Evolutionary conservation across 192 early-diverging fungal genomes (phyloP), one percentile per base, ranked within the genome.

Genomic region (Coemansia sp.): DNA sequence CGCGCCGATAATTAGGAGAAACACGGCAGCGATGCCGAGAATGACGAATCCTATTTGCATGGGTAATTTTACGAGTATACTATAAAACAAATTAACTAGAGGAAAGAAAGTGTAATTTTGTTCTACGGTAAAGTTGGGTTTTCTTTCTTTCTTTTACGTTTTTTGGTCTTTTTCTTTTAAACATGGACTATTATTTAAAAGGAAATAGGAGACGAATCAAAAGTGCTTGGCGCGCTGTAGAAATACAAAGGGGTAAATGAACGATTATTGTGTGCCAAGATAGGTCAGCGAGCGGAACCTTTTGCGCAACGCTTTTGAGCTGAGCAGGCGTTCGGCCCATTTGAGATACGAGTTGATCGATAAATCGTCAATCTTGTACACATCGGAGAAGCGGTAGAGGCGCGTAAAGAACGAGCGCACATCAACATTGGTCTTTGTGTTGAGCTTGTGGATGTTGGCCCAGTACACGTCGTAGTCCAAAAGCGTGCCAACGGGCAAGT

Each of bases 381-480:
- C 68, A 1, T 57, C 11, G 4, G 72, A 74, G 54, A 68, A 70
- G 22, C 77, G 25, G 29, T 80, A 80, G 2, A 80, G 68, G 14
- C n/a, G 59, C 16, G 45, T 25, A 37, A 71, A 80, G 45, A 78
- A 73, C 10, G 6, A 11, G 0, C 21, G 17, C 1, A 41, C 41
- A 6, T 19, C 19, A 0, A 27, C 4, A 1, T 50, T 37, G 1
- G 23, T 7, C 7, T 22, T 11, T 14, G 47, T 52, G 51, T 83
- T 83, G 38, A 71, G 71, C 12, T 22, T 35, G 16, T 57, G 26
- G 10, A 83, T 45, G 31, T 83, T 61, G 19, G 75, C 69, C 75
- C 69, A 75, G 52, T 74, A 79, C 39, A 78, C 75, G 31, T 83
- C 81, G 21, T 78, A 83, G 29, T 83, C 81, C 6, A 83, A 35